phyloP scores from a whole-genome alignment of 1,284 basidiomycete species.

The Rhodotorula mucilaginosa region DNA sequence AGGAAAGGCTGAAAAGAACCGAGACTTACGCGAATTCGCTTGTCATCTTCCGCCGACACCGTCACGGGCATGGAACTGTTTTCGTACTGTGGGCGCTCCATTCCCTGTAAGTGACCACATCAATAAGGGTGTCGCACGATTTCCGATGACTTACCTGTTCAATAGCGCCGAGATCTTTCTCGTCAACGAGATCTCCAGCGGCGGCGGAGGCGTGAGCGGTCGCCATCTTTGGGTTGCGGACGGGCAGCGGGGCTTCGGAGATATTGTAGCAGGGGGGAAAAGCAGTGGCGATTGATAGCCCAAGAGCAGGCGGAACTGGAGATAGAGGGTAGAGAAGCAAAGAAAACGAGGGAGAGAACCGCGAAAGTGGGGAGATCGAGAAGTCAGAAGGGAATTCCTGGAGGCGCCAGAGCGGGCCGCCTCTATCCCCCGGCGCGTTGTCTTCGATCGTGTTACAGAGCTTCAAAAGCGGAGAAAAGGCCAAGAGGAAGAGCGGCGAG shows the following conservation, averaged over 20 bases:
- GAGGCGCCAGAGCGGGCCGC: neutral
- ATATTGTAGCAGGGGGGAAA: too few species aligned
- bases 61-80: neutral
- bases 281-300: too few species aligned
- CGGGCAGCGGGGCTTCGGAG: too few species aligned
- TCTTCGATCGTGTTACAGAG: too few species aligned
- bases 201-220: too few species aligned
- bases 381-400: neutral
- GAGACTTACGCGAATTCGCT: constrained; percentile 2
- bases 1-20: too few species aligned
- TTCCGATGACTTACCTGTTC: too few species aligned
- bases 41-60: constrained; percentile 4
- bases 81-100: neutral
- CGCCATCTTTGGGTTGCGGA: too few species aligned
- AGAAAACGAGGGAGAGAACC: neutral
- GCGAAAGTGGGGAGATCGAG: neutral
- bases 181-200: neutral
- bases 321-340: neutral
- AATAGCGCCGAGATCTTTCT: neutral
- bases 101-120: neutral
- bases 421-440: neutral
- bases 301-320: too few species aligned
- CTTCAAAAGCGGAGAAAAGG: too few species aligned
- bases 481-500: too few species aligned
- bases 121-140: too few species aligned